phyloP scores from a whole-genome alignment of 768 basidiomycete species.

The Termitomyces sp. region DNA sequence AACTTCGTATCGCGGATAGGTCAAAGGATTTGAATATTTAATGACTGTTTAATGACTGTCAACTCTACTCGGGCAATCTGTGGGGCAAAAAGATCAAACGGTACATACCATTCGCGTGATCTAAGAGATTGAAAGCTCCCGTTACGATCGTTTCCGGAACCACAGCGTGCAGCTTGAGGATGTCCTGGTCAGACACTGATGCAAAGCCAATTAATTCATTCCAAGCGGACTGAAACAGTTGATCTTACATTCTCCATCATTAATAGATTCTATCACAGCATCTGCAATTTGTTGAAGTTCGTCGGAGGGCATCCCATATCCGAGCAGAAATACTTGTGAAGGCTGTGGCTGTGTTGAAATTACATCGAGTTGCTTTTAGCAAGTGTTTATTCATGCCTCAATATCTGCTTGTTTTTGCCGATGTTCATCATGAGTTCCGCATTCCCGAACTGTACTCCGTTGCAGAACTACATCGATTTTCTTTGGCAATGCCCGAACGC shows the following conservation, averaged over 20 bases:
- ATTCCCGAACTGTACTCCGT: constrained; percentile 80
- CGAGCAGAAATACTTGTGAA: background rate
- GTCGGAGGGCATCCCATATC: constrained; percentile 20
- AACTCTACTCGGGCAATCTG: background rate
- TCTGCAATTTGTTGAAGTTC: constrained; percentile 22
- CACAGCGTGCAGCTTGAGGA: constrained; percentile 54
- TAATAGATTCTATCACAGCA: constrained; percentile 29
- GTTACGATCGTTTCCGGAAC: constrained; percentile 63
- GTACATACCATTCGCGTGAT: constrained; percentile 57
- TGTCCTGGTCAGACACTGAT: constrained; percentile 45
- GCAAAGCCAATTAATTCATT: background rate
- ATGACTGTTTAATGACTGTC: constrained; percentile 42
- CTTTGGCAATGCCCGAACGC: constrained; percentile 44
- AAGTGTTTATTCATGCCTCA: constrained; percentile 3
- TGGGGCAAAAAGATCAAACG: background rate
- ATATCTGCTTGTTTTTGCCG: constrained; percentile 74
- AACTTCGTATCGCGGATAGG: constrained; percentile 62
- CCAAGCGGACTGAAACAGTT: background rate
- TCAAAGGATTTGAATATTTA: constrained; percentile 55
- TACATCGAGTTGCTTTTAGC: background rate
- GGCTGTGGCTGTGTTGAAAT: constrained; percentile 2
- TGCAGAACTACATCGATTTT: constrained; percentile 69
- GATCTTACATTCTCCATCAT: constrained; percentile 28
- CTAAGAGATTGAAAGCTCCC: constrained; percentile 76
- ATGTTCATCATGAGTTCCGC: constrained; percentile 78